These are phyloP conservation scores for Suhomyces yuchorum DNA, from an alignment of 1,139 yeast species.

Conservation along the genomic window DNA sequence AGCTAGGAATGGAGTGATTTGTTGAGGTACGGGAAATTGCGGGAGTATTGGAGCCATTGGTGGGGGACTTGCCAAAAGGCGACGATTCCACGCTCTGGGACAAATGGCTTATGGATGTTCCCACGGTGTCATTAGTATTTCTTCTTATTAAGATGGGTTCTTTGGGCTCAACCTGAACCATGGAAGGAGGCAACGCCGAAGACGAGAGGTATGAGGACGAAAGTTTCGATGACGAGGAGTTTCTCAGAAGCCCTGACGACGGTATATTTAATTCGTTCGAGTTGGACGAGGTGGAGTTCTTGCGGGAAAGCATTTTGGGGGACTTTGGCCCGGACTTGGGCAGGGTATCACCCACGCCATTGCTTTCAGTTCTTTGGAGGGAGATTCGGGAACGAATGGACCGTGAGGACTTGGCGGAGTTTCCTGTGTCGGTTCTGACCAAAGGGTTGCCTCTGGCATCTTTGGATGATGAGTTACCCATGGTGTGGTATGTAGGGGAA, in stretches of 20 bases:
- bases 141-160: conserved; percentile 61
- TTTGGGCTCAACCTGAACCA: conserved; percentile 67
- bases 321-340: conserved; percentile 30
- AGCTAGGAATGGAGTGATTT: conserved; percentile 32
- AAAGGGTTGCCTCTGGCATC: conserved; percentile 43
- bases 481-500: conserved; percentile 15
- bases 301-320: conserved; percentile 41
- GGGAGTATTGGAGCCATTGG: conserved; percentile 12
- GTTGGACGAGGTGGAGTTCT: conserved; percentile 31
- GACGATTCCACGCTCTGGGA: conserved; percentile 14
- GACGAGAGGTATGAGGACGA: conserved; percentile 14
- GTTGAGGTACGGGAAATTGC: conserved; percentile 37
- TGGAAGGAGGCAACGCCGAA: conserved; percentile 60
- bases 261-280: conserved; percentile 9
- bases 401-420: conserved; percentile 51
- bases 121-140: conserved; percentile 34
- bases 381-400: conserved; percentile 50
- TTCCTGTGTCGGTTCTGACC: conserved; percentile 55
- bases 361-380: conserved; percentile 35
- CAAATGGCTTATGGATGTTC: conserved; percentile 11
- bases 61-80: conserved; percentile 14
- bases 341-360: conserved; percentile 22
- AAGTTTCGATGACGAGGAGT: conserved; percentile 16
- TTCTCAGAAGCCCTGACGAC: conserved; percentile 17
- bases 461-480: conserved; percentile 52